These are phyloP conservation scores for Xylaria venustula DNA, from an alignment of 495 filamentous ascomycete species.

Conservation along the genomic window DNA sequence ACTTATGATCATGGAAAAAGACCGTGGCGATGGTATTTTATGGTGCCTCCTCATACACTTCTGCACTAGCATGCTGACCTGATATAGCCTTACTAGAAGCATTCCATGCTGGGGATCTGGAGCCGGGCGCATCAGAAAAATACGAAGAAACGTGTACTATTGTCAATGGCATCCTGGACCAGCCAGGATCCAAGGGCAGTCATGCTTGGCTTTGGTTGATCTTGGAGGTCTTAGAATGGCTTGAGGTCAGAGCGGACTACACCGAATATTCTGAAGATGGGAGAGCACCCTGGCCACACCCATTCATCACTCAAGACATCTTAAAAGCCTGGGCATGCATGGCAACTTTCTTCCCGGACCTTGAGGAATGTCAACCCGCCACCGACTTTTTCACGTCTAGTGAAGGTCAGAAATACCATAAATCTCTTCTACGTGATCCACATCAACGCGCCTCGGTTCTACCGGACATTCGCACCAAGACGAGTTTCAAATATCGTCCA, in stretches of 20 bases:
- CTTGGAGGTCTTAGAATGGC: constrained; percentile 34
- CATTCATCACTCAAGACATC: constrained; percentile 41
- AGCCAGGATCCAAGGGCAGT: constrained; percentile 15
- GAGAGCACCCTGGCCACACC: constrained; percentile 32
- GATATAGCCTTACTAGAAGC: constrained; percentile 39
- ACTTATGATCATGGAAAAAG: constrained; percentile 26
- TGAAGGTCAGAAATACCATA: constrained; percentile 29
- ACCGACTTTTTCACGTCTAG: constrained; percentile 31
- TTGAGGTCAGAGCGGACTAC: constrained; percentile 32
- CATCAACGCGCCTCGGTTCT: constrained; percentile 31
- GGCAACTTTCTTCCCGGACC: constrained; percentile 40
- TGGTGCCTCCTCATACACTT: neutral
- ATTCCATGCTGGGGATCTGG: constrained; percentile 45
- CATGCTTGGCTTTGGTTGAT: constrained; percentile 32
- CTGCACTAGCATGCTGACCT: neutral
- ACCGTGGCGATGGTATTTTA: constrained; percentile 16
- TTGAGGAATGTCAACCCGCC: constrained; percentile 24
- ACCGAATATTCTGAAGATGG: constrained; percentile 20
- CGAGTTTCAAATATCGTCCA: constrained; percentile 33
- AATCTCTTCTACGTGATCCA: constrained; percentile 38
- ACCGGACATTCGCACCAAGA: constrained; percentile 31
- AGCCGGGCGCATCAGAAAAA: constrained; percentile 35
- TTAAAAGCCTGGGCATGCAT: constrained; percentile 39
- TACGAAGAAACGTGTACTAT: constrained; percentile 35
- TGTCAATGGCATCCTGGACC: constrained; percentile 31